Evolutionary conservation across 805 yeast species (phyloP), one percentile per base, ranked within the genome.

Genomic region (Sugiyamaella marilandica): DNA sequence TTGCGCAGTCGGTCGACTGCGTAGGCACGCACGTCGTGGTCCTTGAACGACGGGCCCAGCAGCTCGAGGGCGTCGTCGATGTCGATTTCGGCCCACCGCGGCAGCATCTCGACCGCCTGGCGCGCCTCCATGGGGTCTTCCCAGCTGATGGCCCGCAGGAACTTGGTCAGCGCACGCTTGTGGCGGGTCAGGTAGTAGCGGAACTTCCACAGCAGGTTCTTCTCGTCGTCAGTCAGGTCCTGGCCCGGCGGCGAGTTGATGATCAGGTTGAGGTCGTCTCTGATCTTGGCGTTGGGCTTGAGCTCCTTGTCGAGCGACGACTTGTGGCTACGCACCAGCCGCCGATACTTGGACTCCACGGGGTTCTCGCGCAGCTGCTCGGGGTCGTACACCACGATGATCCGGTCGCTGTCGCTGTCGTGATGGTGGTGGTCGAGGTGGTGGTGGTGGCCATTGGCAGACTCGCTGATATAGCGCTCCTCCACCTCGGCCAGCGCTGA

Each of bases 181-280:
- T 82, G 82, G 50, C 83, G 78, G n/a, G 86, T 73, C 16, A 87
- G 70, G 67, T 83, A 91, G 69, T 87, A 94, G 50, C 98, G 72
- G 68, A 85, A 92, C 67, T 86, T 87, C 97, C 98, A 92, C 9
- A 92, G 77, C 62, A 89, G 69, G 58, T 89, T 88, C 71, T 86
- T 88, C 59, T 92, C 97, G 63, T 84, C 83, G 49, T 86, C 91
- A 5, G 84, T 78, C 45, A 94, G 73, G 59, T 83, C 86, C 50
- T 87, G 87, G 43, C 88, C 92, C 2, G 96, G 90, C 2, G 97
- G 91, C 62, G 84, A 87, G 21, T 74, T 74, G 49, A 92, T 72
- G 4, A 91, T 87, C 44, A 72, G 75, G 53, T 80, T 75, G 50
- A 92, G 75, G 58, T 87, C 86, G 56, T 84, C 89, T 60, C 97